A percentile compares a stretch with the other conserved stretches of the same genome.
phyloP scores from a whole-genome alignment of 2,329 filamentous ascomycete genomes.

The Cytospora paraplurivora region DNA sequence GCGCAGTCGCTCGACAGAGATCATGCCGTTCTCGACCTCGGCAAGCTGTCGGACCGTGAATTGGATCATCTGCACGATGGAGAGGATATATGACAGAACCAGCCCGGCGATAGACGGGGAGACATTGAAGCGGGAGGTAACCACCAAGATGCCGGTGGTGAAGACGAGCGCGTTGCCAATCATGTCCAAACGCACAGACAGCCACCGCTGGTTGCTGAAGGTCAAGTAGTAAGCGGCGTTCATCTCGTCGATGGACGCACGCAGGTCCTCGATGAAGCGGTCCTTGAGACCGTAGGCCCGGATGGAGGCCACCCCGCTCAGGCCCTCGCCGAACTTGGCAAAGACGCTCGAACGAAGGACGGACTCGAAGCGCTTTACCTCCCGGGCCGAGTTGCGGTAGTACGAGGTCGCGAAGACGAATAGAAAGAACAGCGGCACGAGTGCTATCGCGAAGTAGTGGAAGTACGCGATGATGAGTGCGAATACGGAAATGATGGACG shows the following conservation, averaged over 20 bases:
- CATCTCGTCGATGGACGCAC: conserved; percentile 82
- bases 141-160: conserved; percentile 83
- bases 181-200: conserved; percentile 80
- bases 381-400: conserved; percentile 87
- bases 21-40: conserved; percentile 98
- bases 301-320: conserved; percentile 82
- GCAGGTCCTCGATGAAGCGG: conserved; percentile 71
- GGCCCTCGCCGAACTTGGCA: conserved; percentile 86
- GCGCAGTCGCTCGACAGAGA: conserved; percentile 86
- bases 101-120: conserved; percentile 82
- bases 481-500: conserved; percentile 81
- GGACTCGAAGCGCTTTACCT: conserved; percentile 92
- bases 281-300: conserved; percentile 83
- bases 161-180: conserved; percentile 87
- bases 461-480: conserved; percentile 93
- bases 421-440: conserved; percentile 67
- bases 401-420: conserved; percentile 85
- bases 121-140: conserved; percentile 86
- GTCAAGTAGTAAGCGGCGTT: conserved; percentile 92
- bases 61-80: conserved; percentile 93
- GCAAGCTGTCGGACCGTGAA: conserved; percentile 93
- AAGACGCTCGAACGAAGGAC: conserved; percentile 87
- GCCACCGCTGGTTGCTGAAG: conserved; percentile 93
- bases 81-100: conserved; percentile 89
- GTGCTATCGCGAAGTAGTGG: conserved; percentile 74